phyloP scores from a whole-genome alignment of 2,329 filamentous ascomycete species.

The Corniculantispora saksenae region DNA sequence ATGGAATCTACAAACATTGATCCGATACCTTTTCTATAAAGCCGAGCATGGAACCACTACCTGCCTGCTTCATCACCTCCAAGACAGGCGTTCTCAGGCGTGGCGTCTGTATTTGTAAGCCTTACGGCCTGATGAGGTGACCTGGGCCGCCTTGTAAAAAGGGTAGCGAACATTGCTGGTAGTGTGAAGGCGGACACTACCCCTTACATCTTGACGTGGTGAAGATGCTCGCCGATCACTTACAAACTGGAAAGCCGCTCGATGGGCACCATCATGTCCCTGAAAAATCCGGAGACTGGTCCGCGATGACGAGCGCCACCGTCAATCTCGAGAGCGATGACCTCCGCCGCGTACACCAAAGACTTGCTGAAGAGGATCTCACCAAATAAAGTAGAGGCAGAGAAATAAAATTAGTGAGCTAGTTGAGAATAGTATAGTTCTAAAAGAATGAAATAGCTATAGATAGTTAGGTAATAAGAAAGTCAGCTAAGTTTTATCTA shows the following conservation, averaged over 20 bases:
- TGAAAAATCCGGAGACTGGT: conserved; percentile 19
- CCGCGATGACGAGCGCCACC: conserved; percentile 19
- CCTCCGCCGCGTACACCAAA: no score
- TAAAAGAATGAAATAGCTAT: no score
- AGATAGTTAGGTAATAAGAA: no score
- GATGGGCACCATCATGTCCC: conserved; percentile 22
- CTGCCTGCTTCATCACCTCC: no score
- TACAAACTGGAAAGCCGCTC: conserved; percentile 19
- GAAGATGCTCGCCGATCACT: conserved; percentile 23
- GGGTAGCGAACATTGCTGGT: conserved; percentile 20
- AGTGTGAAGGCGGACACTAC: conserved; percentile 13
- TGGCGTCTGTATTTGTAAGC: conserved; percentile 18
- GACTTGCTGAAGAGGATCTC: no score
- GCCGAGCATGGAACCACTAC: no score
- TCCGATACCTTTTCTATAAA: no score
- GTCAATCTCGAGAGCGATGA: conserved; percentile 17
- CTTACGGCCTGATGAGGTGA: conserved; percentile 19
- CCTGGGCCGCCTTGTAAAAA: conserved; percentile 18
- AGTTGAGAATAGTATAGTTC: no score
- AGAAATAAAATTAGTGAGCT: no score
- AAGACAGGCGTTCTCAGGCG: conserved; percentile 16
- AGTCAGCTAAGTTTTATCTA: no score
- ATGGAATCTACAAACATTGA: no score
- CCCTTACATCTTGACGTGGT: conserved; percentile 42
- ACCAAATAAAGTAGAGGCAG: no score